Conservation (phyloP, 1,139 yeast genomes). For the Eremothecium cymbalariae region DNA sequence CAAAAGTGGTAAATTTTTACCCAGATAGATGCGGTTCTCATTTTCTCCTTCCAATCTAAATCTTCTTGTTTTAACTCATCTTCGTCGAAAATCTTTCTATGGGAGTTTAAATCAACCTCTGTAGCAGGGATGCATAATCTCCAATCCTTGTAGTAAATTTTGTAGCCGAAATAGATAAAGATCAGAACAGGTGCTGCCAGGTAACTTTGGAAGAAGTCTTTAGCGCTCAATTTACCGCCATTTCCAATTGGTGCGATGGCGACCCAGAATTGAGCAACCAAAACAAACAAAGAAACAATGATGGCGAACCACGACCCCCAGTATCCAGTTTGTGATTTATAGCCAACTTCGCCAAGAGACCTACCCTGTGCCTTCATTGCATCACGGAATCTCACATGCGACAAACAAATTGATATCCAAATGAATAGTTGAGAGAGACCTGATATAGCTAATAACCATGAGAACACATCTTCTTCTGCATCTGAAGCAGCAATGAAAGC, state of each 20-base stretch:
- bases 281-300: slow-evolving; percentile 51
- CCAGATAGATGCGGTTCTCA: slow-evolving; percentile 10
- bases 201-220: slow-evolving; percentile 47
- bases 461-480: slow-evolving; percentile 56
- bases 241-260: slow-evolving; percentile 19
- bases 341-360: slow-evolving; percentile 57
- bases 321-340: slow-evolving; percentile 58
- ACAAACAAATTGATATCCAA: slow-evolving; percentile 71
- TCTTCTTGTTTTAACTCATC: slow-evolving; percentile 58
- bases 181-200: slow-evolving; percentile 52
- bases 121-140: slow-evolving; percentile 38
- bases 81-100: slow-evolving; percentile 61
- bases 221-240: slow-evolving; percentile 35
- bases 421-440: slow-evolving; percentile 79
- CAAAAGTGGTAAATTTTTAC: slow-evolving; percentile 11
- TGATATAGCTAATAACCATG: slow-evolving; percentile 74
- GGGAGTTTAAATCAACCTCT: slow-evolving; percentile 54
- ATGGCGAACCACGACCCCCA: slow-evolving; percentile 63
- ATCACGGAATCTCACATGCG: slow-evolving; percentile 68
- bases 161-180: slow-evolving; percentile 44
- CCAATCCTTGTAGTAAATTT: slow-evolving; percentile 49
- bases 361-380: slow-evolving; percentile 63
- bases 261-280: slow-evolving; percentile 50
- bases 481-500: slow-evolving; percentile 47
- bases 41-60: slow-evolving; percentile 34